phyloP scores from a whole-genome alignment of 208 protist genomes.

The Blechomonas ayalai region DNA sequence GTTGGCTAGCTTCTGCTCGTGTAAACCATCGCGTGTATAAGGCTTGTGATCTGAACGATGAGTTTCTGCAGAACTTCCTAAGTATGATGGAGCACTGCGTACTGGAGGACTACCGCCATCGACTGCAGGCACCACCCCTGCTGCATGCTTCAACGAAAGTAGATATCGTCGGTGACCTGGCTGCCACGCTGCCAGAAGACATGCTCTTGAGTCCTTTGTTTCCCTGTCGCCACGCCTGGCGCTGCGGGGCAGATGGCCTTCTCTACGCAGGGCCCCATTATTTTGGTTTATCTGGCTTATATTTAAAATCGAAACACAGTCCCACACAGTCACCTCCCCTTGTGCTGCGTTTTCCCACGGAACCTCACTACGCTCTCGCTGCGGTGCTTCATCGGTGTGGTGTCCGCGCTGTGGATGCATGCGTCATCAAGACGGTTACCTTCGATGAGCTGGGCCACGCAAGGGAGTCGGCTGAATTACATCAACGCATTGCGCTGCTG shows the following conservation, averaged over 20 bases:
- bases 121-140: constrained; percentile 3
- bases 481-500: constrained; percentile 27
- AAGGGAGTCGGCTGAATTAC: constrained; percentile 16
- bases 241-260: constrained; percentile 31
- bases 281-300: constrained; percentile 16
- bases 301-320: no score
- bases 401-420: constrained; percentile 27
- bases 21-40: no score
- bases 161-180: background rate
- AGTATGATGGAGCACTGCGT: constrained; percentile 23
- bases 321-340: constrained; percentile 16
- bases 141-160: background rate
- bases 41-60: constrained; percentile 4
- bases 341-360: constrained; percentile 30
- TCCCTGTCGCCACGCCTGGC: constrained; percentile 22
- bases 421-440: constrained; percentile 23
- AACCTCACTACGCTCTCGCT: constrained; percentile 32
- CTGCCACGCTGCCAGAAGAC: constrained; percentile 2
- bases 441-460: constrained; percentile 17
- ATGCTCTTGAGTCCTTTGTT: constrained; percentile 13
- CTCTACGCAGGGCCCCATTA: constrained; percentile 45
- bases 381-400: constrained; percentile 39
- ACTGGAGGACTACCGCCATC: constrained; percentile 14
- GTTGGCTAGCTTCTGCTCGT: no score
- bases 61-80: constrained; percentile 15